These are phyloP conservation scores for Pleurotus salmoneostramineus DNA, from an alignment of 768 basidiomycete genomes.

Conservation along the genomic window DNA sequence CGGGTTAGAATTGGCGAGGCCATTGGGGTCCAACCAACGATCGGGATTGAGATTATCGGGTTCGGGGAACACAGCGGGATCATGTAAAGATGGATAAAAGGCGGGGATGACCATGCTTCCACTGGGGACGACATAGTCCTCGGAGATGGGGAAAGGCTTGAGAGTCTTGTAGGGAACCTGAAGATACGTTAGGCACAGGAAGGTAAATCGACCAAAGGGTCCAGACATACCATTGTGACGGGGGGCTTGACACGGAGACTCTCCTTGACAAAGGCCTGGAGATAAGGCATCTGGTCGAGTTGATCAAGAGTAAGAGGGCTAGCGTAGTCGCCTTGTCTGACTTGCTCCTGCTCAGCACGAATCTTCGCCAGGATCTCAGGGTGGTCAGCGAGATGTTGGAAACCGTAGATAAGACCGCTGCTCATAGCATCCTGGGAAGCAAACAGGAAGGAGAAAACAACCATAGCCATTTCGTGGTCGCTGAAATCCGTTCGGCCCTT, in stretches of 20 bases:
- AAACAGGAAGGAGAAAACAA: conserved; percentile 94
- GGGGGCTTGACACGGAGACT: conserved; percentile 89
- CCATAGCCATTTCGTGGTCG: conserved; percentile 95
- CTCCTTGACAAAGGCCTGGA: conserved; percentile 92
- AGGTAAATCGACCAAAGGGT: background rate
- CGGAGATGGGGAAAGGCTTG: conserved; percentile 87
- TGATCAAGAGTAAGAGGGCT: conserved; percentile 81
- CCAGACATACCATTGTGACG: conserved; percentile 80
- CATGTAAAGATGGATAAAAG: conserved; percentile 91
- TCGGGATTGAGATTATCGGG: conserved; percentile 84
- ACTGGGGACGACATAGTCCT: conserved; percentile 89
- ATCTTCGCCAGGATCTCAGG: conserved; percentile 88
- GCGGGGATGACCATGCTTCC: conserved; percentile 94
- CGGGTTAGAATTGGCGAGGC: conserved; percentile 76
- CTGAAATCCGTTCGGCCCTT: conserved; percentile 87
- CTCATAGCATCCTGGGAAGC: conserved; percentile 99
- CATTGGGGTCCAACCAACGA: conserved; percentile 86
- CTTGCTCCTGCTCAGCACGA: conserved; percentile 82
- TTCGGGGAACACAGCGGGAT: conserved; percentile 81
- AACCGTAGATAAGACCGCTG: conserved; percentile 90
- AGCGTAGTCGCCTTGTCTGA: conserved; percentile 75
- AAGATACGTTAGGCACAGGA: conserved; percentile 1
- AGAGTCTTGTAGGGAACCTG: conserved; percentile 92
- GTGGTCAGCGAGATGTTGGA: conserved; percentile 94
- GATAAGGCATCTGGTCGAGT: conserved; percentile 90